phyloP scores from a whole-genome alignment of 2,329 filamentous ascomycete species.

The Sphaceloma murrayae region DNA sequence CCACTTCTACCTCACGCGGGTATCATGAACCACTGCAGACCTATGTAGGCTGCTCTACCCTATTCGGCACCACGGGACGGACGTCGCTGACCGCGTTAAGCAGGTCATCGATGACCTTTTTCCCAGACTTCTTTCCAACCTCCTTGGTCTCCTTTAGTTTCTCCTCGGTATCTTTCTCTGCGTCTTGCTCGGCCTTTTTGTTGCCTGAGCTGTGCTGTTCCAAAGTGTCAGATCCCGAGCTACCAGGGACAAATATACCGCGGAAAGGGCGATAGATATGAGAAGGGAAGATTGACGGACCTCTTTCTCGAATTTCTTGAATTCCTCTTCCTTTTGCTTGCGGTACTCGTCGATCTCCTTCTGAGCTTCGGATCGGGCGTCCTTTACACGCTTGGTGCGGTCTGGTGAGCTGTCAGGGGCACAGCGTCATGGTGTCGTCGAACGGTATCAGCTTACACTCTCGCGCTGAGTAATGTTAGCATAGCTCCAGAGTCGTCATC shows the following conservation, averaged over 20 bases:
- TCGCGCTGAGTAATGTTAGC: slow-evolving; percentile 55
- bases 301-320: slow-evolving; percentile 85
- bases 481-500: no score
- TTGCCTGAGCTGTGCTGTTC: slow-evolving; percentile 83
- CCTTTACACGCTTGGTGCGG: slow-evolving; percentile 94
- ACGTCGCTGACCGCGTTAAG: slow-evolving; percentile 78
- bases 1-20: neutral
- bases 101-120: slow-evolving; percentile 71
- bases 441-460: slow-evolving; percentile 57
- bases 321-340: slow-evolving; percentile 82
- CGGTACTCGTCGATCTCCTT: slow-evolving; percentile 95
- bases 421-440: no score
- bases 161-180: slow-evolving; percentile 67
- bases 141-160: slow-evolving; percentile 75
- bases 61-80: slow-evolving; percentile 56
- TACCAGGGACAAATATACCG: no score
- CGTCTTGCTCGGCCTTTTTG: slow-evolving; percentile 60
- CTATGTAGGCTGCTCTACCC: slow-evolving; percentile 26
- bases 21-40: slow-evolving; percentile 19
- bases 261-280: slow-evolving; percentile 6
- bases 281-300: slow-evolving; percentile 32
- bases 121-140: slow-evolving; percentile 69
- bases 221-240: no score
- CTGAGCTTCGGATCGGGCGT: slow-evolving; percentile 91
- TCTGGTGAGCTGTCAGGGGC: no score